A percentile compares a stretch with the other conserved stretches of the same genome.
Evolutionary conservation across 306 rosid genomes (phyloP).

Genomic region (Cucurbita pepo): DNA sequence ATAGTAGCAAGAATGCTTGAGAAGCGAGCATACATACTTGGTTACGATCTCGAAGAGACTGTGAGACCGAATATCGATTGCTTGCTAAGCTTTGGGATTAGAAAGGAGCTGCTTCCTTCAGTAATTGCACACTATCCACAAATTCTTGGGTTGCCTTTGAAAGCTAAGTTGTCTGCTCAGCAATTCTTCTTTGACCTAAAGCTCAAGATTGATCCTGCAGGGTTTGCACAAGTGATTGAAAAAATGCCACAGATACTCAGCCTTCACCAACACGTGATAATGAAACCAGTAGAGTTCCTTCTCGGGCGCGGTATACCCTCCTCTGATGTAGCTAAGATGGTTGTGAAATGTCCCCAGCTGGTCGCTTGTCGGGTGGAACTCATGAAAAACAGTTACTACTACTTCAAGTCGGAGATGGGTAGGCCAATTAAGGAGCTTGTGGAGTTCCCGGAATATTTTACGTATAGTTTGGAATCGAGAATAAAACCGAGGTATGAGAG

Average conservation of each 20-base stretch:
- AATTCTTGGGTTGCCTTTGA: conserved; percentile 70
- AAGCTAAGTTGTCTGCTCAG: conserved; percentile 73
- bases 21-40: conserved; percentile 71
- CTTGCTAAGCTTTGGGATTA: conserved; percentile 60
- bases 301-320: conserved; percentile 39
- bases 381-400: conserved; percentile 76
- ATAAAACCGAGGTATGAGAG: conserved; percentile 69
- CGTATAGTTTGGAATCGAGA: conserved; percentile 87
- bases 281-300: conserved; percentile 70
- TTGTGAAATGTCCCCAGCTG: conserved; percentile 65
- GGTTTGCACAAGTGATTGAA: conserved; percentile 63
- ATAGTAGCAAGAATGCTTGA: conserved; percentile 76
- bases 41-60: conserved; percentile 67
- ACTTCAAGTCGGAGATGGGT: conserved; percentile 80
- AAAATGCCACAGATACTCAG: conserved; percentile 89
- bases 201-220: conserved; percentile 75
- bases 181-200: conserved; percentile 78
- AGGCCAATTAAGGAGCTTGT: conserved; percentile 66
- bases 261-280: conserved; percentile 68
- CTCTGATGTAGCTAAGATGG: conserved; percentile 60
- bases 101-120: conserved; percentile 45
- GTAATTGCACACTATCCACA: conserved; percentile 73
- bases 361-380: conserved; percentile 50
- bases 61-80: conserved; percentile 74
- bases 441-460: conserved; percentile 78